Evolutionary conservation across 2,329 filamentous ascomycete species (phyloP).

Genomic region (Beauveria pseudobassiana): DNA sequence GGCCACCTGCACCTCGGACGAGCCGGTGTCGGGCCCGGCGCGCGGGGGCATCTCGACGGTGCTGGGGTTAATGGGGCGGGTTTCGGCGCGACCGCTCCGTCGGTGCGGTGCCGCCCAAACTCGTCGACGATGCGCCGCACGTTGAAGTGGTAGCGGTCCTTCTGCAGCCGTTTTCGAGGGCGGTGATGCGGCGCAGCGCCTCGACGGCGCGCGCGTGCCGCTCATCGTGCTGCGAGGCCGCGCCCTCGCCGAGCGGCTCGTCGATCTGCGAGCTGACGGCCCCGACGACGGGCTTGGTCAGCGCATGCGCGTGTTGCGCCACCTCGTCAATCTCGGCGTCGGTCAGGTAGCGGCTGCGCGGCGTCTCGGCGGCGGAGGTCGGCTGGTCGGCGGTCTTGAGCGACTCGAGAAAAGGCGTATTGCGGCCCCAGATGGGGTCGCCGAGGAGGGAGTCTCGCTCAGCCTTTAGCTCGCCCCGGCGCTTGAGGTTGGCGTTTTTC

Average conservation of each 20-base stretch:
- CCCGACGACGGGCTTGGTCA: conserved; percentile 53
- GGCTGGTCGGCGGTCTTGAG: conserved; percentile 58
- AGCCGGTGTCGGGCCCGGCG: conserved; percentile 87
- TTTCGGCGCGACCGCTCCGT: conserved; percentile 58
- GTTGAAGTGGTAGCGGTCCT: conserved; percentile 75
- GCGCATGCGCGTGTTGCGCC: conserved; percentile 56
- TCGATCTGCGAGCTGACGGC: conserved; percentile 31
- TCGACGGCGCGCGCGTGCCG: conserved; percentile 61
- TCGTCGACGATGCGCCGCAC: conserved; percentile 75
- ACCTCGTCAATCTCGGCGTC: conserved; percentile 59
- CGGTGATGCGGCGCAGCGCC: conserved; percentile 73
- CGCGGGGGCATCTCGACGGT: conserved; percentile 42
- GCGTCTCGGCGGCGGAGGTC: conserved; percentile 17
- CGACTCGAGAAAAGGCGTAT: conserved; percentile 77
- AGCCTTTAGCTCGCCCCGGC: conserved; percentile 61
- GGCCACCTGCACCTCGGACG: conserved; percentile 93
- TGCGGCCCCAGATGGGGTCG: conserved; percentile 69
- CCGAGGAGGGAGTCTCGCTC: conserved; percentile 60
- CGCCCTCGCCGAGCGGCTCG: conserved; percentile 28
- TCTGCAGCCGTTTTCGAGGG: conserved; percentile 67
- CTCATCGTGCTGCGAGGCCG: conserved; percentile 38
- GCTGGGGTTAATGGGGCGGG: conserved; percentile 36
- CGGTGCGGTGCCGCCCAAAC: conserved; percentile 89
- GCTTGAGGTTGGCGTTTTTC: conserved; percentile 72
- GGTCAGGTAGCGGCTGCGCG: conserved; percentile 72